These are phyloP conservation scores for Scopulariopsis brevicaulis DNA, from an alignment of 2,329 filamentous ascomycete species.

Conservation along the genomic window DNA sequence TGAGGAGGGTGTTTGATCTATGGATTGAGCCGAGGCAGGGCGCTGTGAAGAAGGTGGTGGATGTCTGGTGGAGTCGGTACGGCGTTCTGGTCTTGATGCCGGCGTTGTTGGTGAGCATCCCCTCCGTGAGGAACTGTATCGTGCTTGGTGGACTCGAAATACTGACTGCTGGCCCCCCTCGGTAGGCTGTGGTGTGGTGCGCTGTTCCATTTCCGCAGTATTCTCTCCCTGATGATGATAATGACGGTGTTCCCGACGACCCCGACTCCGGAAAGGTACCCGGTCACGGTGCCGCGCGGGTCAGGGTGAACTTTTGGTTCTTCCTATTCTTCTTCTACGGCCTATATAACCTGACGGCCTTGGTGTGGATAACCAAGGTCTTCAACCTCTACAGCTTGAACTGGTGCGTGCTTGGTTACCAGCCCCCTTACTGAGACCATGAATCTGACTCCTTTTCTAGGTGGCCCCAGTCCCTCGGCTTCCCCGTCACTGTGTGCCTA, in stretches of 20 bases:
- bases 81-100: conserved; percentile 49
- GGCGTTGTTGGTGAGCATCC: conserved; percentile 39
- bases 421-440: neutral
- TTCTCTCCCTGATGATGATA: conserved; percentile 32
- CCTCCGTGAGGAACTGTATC: neutral
- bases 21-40: conserved; percentile 50
- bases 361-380: conserved; percentile 61
- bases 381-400: conserved; percentile 63
- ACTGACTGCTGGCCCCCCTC: neutral
- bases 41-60: conserved; percentile 45
- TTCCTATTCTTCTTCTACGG: conserved; percentile 61
- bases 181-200: conserved; percentile 51
- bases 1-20: conserved; percentile 24
- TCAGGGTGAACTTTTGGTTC: conserved; percentile 61
- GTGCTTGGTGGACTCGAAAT: neutral
- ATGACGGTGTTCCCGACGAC: conserved; percentile 17
- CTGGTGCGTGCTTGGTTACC: conserved; percentile 29
- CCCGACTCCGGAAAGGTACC: conserved; percentile 29
- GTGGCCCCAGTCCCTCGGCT: conserved; percentile 54
- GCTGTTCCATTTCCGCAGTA: conserved; percentile 56
- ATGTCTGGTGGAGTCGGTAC: conserved; percentile 54
- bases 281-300: conserved; percentile 51
- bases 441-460: conserved; percentile 11
- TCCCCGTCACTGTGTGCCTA: conserved; percentile 49
- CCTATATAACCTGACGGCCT: conserved; percentile 54